phyloP scores from a whole-genome alignment of 257 asterid genomes.

The Vinca minor region DNA sequence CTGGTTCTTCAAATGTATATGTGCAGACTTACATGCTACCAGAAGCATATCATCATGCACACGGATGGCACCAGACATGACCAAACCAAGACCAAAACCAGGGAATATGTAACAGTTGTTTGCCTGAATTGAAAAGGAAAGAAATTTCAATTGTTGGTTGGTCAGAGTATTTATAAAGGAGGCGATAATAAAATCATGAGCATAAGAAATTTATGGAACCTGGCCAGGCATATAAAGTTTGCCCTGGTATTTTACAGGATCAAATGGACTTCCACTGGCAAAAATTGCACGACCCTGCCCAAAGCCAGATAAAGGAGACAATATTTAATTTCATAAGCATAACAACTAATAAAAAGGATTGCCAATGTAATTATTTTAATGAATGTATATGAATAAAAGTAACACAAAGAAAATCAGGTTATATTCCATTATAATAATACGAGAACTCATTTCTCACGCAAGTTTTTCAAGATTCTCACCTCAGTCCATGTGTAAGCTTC shows the following conservation, averaged over 20 bases:
- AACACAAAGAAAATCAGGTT: neutral
- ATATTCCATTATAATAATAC: neutral
- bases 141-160: neutral
- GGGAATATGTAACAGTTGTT: conserved; percentile 95
- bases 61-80: conserved; percentile 82
- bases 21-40: conserved; percentile 67
- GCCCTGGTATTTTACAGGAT: conserved; percentile 62
- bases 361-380: neutral
- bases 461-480: conserved; percentile 27
- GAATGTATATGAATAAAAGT: neutral
- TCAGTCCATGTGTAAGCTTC: conserved; percentile 89
- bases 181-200: neutral
- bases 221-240: conserved; percentile 63
- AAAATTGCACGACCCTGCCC: conserved; percentile 77
- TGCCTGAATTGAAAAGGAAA: conserved; percentile 41
- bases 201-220: conserved; percentile 30
- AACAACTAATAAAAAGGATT: conserved; percentile 2
- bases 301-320: conserved; percentile 7
- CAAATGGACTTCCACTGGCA: conserved; percentile 92
- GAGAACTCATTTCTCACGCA: neutral
- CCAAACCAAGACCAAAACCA: conserved; percentile 86
- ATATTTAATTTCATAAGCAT: conserved; percentile 1
- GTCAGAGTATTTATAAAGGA: conserved; percentile 4
- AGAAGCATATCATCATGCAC: conserved; percentile 96
- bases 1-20: neutral